Evolutionary conservation across 495 filamentous ascomycete genomes (phyloP).

Genomic region (Penicillium riverlandense): DNA sequence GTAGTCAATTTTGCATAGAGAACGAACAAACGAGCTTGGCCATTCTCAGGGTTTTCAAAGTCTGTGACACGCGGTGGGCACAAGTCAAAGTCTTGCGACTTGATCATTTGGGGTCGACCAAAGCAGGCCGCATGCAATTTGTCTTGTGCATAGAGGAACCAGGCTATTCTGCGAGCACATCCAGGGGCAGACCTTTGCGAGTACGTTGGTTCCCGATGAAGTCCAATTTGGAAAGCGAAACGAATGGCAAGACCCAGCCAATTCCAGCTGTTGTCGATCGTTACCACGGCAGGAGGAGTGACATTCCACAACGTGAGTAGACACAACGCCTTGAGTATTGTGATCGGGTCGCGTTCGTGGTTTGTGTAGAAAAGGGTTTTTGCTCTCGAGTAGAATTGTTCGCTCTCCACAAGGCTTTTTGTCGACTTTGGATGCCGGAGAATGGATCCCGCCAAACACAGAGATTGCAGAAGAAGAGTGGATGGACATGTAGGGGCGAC

Average conservation of each 20-base stretch:
- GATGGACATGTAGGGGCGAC: not conserved
- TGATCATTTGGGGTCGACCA: not conserved
- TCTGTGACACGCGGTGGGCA: not conserved
- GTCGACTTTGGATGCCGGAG: conserved; percentile 1
- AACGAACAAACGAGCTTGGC: not conserved
- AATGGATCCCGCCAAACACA: not conserved
- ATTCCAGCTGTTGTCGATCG: not conserved
- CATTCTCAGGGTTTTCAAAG: not conserved
- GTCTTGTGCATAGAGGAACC: not conserved
- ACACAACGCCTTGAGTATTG: not conserved
- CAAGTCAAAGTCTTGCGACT: not conserved
- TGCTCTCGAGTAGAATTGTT: not conserved
- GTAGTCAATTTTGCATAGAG: not conserved
- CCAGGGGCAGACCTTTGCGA: not conserved
- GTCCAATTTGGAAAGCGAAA: not conserved
- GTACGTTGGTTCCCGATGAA: not conserved
- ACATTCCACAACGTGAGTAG: not conserved
- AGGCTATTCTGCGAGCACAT: not conserved
- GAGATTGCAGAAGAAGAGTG: not conserved
- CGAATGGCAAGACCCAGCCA: not conserved
- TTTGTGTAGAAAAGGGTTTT: not conserved
- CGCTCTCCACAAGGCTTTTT: not conserved
- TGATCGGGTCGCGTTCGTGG: not conserved
- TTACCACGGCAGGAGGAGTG: not conserved
- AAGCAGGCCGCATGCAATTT: not conserved